phyloP scores from a whole-genome alignment of 192 early-diverging fungal species.

The Cladochytrium replicatum region DNA sequence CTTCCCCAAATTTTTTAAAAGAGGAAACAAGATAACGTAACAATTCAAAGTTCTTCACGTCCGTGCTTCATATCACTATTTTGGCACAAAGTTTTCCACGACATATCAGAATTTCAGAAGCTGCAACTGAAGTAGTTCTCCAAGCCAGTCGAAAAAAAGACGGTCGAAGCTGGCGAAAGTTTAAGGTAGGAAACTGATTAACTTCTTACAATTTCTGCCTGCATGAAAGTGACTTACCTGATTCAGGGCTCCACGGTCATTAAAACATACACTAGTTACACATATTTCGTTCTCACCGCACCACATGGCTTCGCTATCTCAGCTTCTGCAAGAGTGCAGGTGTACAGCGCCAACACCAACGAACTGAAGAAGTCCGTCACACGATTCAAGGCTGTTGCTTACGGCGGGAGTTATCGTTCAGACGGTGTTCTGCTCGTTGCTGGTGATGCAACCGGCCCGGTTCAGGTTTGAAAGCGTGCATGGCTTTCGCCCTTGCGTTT shows the following conservation, averaged over 20 bases:
- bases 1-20: no score
- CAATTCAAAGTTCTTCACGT: no score
- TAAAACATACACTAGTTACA: conserved; percentile 76
- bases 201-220: conserved; percentile 2
- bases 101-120: conserved; percentile 14
- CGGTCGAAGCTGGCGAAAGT: conserved; percentile 21
- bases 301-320: conserved; percentile 89
- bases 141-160: conserved; percentile 7
- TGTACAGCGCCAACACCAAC: conserved; percentile 77
- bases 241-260: conserved; percentile 70
- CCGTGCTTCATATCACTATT: no score
- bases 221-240: neutral
- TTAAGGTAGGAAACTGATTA: conserved; percentile 11
- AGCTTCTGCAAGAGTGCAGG: conserved; percentile 79
- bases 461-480: conserved; percentile 52
- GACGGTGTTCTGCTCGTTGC: conserved; percentile 91
- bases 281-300: conserved; percentile 67
- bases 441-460: conserved; percentile 78
- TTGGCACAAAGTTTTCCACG: no score
- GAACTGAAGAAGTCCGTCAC: conserved; percentile 83
- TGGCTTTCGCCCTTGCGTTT: conserved; percentile 9
- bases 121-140: conserved; percentile 14
- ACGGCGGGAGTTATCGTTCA: conserved; percentile 62
- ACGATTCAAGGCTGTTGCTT: conserved; percentile 84
- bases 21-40: no score